Evolutionary conservation across 805 yeast species (phyloP).

Genomic region (Citeromyces matritensis): DNA sequence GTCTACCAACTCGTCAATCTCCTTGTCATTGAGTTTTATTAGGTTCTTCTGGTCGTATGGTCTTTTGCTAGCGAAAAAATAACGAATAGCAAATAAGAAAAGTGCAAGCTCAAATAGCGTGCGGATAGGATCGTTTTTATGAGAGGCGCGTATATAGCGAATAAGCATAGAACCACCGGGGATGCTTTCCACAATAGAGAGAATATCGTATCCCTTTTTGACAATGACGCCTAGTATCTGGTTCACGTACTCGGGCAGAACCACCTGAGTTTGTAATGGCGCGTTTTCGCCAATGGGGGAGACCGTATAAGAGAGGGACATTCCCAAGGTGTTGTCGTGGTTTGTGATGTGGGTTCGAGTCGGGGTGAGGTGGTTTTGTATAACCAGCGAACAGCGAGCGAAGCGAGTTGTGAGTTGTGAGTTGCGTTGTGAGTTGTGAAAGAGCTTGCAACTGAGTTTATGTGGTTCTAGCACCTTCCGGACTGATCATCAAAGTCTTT

Average conservation of each 20-base stretch:
- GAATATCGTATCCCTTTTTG: conserved; percentile 1
- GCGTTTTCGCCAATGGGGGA: conserved; percentile 1
- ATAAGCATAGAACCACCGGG: conserved; percentile 49
- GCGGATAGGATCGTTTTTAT: conserved; percentile 87
- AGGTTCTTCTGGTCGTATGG: conserved; percentile 61
- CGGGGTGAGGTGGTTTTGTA: no score
- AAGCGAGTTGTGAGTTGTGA: no score
- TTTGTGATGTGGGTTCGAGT: no score
- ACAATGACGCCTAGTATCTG: conserved; percentile 3
- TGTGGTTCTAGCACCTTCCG: no score
- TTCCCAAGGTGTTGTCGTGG: no score
- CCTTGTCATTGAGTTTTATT: conserved; percentile 42
- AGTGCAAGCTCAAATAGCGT: conserved; percentile 68
- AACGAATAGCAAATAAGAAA: conserved; percentile 69
- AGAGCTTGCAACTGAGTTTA: no score
- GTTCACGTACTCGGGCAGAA: conserved; percentile 5
- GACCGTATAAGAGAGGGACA: background rate
- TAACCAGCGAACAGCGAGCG: no score
- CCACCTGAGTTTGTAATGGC: conserved; percentile 5
- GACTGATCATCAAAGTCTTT: no score
- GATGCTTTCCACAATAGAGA: conserved; percentile 4
- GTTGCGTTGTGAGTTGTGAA: no score
- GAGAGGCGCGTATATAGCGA: conserved; percentile 70
- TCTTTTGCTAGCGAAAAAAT: conserved; percentile 66
- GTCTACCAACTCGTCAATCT: conserved; percentile 67